Evolutionary conservation across 1,139 yeast species (phyloP).

Genomic region (Blastobotrys arbuscula): DNA sequence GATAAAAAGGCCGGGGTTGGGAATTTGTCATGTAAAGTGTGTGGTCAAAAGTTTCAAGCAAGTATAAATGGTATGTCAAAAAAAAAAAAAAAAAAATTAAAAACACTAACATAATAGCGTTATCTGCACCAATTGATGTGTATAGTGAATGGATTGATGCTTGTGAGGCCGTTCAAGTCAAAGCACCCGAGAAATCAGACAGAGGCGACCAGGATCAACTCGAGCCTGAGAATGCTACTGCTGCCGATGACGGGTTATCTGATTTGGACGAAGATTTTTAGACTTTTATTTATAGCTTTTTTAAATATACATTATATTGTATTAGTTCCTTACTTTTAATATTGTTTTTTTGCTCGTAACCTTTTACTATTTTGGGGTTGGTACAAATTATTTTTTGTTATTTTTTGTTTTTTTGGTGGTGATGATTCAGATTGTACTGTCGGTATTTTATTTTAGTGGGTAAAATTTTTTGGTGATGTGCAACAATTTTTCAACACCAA

Average conservation of each 20-base stretch:
- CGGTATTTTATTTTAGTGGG: too few species aligned
- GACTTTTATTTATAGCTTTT: too few species aligned
- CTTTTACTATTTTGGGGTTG: too few species aligned
- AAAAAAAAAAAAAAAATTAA: not conserved
- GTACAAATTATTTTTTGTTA: too few species aligned
- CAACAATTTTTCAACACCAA: too few species aligned
- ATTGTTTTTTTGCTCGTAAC: too few species aligned
- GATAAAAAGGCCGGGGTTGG: constrained; percentile 88
- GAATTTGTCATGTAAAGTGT: constrained; percentile 79
- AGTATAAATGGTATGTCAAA: constrained; percentile 58
- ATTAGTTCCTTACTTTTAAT: too few species aligned
- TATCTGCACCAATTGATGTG: constrained; percentile 86
- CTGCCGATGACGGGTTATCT: constrained; percentile 25
- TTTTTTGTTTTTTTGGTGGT: too few species aligned
- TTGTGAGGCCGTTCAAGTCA: constrained; percentile 89
- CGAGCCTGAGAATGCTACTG: too few species aligned
- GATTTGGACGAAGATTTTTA: constrained; percentile 21
- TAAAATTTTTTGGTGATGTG: too few species aligned
- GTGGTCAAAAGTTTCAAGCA: constrained; percentile 92
- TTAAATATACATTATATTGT: too few species aligned
- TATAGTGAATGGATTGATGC: constrained; percentile 99
- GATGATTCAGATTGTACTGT: too few species aligned
- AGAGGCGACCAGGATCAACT: constrained; percentile 34
- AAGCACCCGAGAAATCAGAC: constrained; percentile 32
- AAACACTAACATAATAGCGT: constrained; percentile 26